phyloP scores from a whole-genome alignment of 495 filamentous ascomycete genomes.

The Podospora appendiculata region DNA sequence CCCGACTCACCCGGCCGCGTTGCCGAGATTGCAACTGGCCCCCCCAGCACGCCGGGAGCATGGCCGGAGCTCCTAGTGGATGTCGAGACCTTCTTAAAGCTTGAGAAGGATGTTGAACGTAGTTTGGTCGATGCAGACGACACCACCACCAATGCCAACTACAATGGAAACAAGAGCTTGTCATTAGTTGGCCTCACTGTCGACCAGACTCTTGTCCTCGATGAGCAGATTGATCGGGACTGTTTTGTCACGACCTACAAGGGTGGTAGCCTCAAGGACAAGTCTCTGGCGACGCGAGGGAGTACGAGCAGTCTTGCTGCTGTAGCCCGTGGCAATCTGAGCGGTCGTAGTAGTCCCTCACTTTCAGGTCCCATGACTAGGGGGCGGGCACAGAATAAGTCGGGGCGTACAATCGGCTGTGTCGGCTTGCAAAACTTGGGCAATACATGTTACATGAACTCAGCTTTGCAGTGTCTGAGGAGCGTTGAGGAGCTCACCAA shows the following conservation, averaged over 20 bases:
- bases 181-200: constrained; percentile 55
- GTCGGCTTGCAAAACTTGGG: constrained; percentile 85
- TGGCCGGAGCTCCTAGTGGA: constrained; percentile 67
- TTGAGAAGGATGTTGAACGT: constrained; percentile 60
- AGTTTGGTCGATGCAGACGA: constrained; percentile 64
- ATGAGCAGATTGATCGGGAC: constrained; percentile 61
- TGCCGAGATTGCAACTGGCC: constrained; percentile 18
- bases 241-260: constrained; percentile 56
- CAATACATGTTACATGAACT: constrained; percentile 99
- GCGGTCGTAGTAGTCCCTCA: constrained; percentile 60
- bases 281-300: constrained; percentile 25
- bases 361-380: constrained; percentile 49
- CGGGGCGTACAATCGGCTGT: constrained; percentile 58
- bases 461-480: constrained; percentile 85
- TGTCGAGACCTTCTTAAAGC: constrained; percentile 56
- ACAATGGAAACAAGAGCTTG: constrained; percentile 63
- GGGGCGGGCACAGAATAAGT: constrained; percentile 53
- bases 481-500: constrained; percentile 85
- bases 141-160: constrained; percentile 64
- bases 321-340: constrained; percentile 22
- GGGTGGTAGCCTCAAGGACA: constrained; percentile 24
- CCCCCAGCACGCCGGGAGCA: constrained; percentile 31
- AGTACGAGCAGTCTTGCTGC: constrained; percentile 22
- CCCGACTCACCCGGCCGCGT: constrained; percentile 19
- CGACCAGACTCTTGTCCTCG: constrained; percentile 65